Evolutionary conservation across 1,284 basidiomycete genomes (phyloP).

Genomic region (Apiotrichum gracile): DNA sequence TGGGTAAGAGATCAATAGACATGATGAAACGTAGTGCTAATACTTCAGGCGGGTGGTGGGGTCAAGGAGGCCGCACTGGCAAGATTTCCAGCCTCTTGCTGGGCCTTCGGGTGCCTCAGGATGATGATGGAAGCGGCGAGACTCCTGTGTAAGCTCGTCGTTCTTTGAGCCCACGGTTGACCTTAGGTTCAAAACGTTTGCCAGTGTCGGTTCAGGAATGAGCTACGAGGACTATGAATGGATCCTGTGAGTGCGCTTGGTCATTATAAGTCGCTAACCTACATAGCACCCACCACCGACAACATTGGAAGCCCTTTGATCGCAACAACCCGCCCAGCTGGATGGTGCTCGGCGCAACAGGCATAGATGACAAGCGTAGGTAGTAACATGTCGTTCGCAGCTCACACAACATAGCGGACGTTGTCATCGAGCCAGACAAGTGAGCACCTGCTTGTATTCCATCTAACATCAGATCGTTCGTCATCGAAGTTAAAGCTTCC

Average conservation of each 20-base stretch:
- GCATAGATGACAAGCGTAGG: slow-evolving; percentile 47
- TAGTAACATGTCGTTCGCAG: not conserved
- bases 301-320: slow-evolving; percentile 46
- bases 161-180: not conserved
- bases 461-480: slow-evolving; percentile 46
- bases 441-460: slow-evolving; percentile 11
- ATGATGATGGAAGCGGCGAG: slow-evolving; percentile 55
- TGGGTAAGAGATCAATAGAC: slow-evolving; percentile 60
- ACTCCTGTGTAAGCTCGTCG: slow-evolving; percentile 53
- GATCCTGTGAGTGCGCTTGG: slow-evolving; percentile 46
- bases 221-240: slow-evolving; percentile 76
- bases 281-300: slow-evolving; percentile 38
- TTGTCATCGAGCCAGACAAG: slow-evolving; percentile 47
- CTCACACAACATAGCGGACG: slow-evolving; percentile 41
- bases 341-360: slow-evolving; percentile 35
- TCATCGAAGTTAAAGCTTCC: slow-evolving; percentile 82
- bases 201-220: slow-evolving; percentile 78
- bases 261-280: not conserved
- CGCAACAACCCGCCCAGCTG: slow-evolving; percentile 36
- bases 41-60: slow-evolving; percentile 47
- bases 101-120: slow-evolving; percentile 43
- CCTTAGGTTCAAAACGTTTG: slow-evolving; percentile 53
- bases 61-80: slow-evolving; percentile 47
- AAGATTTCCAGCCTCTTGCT: slow-evolving; percentile 47
- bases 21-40: not conserved